phyloP scores from a whole-genome alignment of 345 rosid genomes.

The Jatropha curcas region DNA sequence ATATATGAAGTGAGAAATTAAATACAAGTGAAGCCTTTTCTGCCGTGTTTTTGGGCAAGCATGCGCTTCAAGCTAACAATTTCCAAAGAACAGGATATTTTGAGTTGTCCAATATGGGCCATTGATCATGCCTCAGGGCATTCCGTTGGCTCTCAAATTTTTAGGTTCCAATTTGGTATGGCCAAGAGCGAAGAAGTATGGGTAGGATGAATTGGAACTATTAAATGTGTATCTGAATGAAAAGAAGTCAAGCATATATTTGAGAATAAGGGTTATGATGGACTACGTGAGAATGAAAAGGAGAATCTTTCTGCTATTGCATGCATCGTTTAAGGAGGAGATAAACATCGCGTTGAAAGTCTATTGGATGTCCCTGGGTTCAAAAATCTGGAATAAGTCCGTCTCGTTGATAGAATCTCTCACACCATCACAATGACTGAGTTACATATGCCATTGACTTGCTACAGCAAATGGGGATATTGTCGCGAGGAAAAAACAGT shows the following conservation, averaged over 20 bases:
- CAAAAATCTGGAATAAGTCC: background rate
- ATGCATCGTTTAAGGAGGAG: background rate
- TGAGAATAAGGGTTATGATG: background rate
- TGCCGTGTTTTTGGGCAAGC: background rate
- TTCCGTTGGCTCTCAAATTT: background rate
- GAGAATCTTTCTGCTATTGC: slow-evolving; percentile 9
- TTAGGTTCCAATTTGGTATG: background rate
- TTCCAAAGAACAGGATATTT: background rate
- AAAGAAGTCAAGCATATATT: background rate
- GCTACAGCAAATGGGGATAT: background rate
- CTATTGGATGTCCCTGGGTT: background rate
- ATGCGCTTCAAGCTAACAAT: background rate
- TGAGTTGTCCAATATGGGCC: background rate
- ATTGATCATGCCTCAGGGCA: background rate
- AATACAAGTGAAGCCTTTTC: background rate
- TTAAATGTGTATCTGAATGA: background rate
- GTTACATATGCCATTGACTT: background rate
- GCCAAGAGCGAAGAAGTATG: background rate
- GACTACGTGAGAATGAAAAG: background rate
- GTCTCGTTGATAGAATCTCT: background rate
- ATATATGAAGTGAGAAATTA: background rate
- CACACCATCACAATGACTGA: background rate
- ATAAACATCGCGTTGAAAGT: background rate
- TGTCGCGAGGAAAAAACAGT: background rate
- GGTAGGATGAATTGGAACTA: background rate